These are phyloP conservation scores for Priceomyces melissophilus DNA, from an alignment of 805 yeast species.

Conservation along the genomic window DNA sequence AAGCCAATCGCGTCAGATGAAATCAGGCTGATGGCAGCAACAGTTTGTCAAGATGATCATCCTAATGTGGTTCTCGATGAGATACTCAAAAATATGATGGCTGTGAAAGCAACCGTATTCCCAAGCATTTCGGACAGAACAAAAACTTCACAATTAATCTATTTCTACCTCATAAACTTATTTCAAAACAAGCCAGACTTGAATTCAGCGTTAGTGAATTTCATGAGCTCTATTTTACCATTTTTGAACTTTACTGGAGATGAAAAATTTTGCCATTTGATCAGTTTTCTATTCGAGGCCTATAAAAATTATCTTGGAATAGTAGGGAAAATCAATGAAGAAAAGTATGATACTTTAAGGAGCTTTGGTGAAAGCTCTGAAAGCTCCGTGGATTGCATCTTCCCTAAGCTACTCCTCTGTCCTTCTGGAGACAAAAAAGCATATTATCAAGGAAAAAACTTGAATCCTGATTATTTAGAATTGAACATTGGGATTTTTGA, in stretches of 20 bases:
- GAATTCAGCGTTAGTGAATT: slow-evolving; percentile 9
- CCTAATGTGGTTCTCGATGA: not conserved
- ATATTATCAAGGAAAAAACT: no score
- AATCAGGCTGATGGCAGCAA: slow-evolving; percentile 14
- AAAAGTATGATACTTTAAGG: slow-evolving; percentile 9
- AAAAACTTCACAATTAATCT: slow-evolving; percentile 2
- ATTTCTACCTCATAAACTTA: slow-evolving; percentile 7
- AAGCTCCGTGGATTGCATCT: not conserved
- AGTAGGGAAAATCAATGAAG: slow-evolving; percentile 6
- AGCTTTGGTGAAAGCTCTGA: slow-evolving; percentile 6
- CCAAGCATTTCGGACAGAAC: not conserved
- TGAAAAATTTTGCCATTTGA: slow-evolving; percentile 7
- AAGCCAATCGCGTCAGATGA: slow-evolving; percentile 1
- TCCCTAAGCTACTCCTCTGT: no score
- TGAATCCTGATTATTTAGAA: no score
- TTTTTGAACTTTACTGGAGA: slow-evolving; percentile 9
- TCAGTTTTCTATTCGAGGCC: slow-evolving; percentile 14
- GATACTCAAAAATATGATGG: not conserved
- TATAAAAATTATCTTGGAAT: slow-evolving; percentile 7
- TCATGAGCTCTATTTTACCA: slow-evolving; percentile 6
- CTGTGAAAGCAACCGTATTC: not conserved
- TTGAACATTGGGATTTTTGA: no score
- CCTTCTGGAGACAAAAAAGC: no score
- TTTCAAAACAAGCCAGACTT: slow-evolving; percentile 13
- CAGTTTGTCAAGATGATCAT: slow-evolving; percentile 2